Evolutionary conservation across 2,329 filamentous ascomycete species (phyloP), one percentile per base, ranked within the genome.

Genomic region (Cercospora zeae-maydis): DNA sequence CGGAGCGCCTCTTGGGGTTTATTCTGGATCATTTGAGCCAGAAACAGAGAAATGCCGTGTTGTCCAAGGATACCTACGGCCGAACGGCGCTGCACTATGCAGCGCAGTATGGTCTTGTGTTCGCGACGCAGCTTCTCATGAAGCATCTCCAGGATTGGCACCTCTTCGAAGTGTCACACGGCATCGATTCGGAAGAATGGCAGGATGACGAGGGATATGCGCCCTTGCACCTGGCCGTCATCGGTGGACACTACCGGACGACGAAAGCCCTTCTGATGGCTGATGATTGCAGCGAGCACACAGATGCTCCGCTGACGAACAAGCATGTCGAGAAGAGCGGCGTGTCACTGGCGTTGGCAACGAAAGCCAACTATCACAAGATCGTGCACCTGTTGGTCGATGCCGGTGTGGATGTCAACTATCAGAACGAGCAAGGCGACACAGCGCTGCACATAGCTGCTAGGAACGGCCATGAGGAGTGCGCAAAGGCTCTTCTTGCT

Each of bases 161-260:
- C 14, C 88, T 96, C 70, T 96, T 96, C 72, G 84, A 96, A 71
- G 87, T 93, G 30, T 86, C 87, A 36, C 83, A 92, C 66, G 93
- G 93, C 9, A 96, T 99, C 55, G 93, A 98, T 74, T 90, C 91
- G 0, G 83, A 86, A 0, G 83, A 88, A 65, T 98, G 93, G 93
- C 93, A 97, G 77, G 95, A 99, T 74, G 85, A 87, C 19, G 95
- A 98, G 72, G 93, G 95, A 16, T 92, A 89, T 75, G 91, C 93
- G 9, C 95, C 95, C 0, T 81, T 99, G 45, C 93, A 99, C 78
- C 84, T 99, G 49, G 92, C 90, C 71, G 93, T 98, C 27, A 90
- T 96, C 53, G 92, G 91, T 45, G 93, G 93, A 0, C 95, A 99
- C 75, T 87, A 91, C 2, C 79, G 93, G 57, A 96, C 93, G 0